Evolutionary conservation across 345 rosid species (phyloP).

Genomic region (Rhodamnia argentea): DNA sequence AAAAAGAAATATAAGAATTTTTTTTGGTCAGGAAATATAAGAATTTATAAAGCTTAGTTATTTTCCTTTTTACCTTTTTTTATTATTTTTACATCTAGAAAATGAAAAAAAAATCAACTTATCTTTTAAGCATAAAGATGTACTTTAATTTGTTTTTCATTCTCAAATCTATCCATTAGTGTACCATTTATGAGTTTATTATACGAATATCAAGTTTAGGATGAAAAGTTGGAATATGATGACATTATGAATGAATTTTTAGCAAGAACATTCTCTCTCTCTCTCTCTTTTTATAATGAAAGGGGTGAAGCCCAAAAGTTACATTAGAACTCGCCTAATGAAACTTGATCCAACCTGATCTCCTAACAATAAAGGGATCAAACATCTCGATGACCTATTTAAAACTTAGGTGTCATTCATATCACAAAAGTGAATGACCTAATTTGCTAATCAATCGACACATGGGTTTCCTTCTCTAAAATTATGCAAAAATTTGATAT

Average conservation of each 20-base stretch:
- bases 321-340: no score
- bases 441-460: no score
- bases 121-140: not conserved
- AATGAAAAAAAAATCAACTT: not conserved
- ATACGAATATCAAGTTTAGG: not conserved
- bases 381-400: no score
- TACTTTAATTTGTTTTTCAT: not conserved
- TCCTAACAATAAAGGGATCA: no score
- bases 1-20: not conserved
- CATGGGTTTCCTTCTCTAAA: no score
- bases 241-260: not conserved
- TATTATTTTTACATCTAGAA: not conserved
- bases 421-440: no score
- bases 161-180: not conserved
- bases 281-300: no score
- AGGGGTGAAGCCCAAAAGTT: no score
- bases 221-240: not conserved
- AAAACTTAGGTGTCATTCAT: no score
- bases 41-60: not conserved
- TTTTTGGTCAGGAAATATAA: not conserved
- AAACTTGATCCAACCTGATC: no score
- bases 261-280: not conserved
- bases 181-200: not conserved
- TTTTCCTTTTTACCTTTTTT: not conserved
- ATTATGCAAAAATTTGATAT: no score